phyloP scores from a whole-genome alignment of 768 basidiomycete species.

The Suillus weaverae region DNA sequence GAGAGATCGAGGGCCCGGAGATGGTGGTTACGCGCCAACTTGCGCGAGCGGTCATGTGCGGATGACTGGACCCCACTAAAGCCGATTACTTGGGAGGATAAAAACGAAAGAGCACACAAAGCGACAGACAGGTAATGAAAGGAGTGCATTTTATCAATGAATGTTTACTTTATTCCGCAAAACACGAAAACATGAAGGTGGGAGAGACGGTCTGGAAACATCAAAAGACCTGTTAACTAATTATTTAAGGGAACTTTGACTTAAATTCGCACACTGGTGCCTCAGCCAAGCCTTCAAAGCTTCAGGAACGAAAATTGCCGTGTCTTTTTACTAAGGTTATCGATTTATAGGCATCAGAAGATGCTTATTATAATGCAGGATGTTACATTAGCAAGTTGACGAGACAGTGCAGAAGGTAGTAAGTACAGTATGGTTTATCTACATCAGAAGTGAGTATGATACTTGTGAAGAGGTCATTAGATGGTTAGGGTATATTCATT shows the following conservation, averaged over 20 bases:
- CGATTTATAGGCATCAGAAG: not conserved
- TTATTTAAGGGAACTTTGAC: not conserved
- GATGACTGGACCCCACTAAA: constrained; percentile 2
- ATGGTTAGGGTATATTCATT: not conserved
- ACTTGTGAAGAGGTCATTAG: not conserved
- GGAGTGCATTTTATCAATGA: constrained; percentile 28
- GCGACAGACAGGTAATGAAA: constrained; percentile 26
- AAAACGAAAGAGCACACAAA: constrained; percentile 19
- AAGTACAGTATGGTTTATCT: not conserved
- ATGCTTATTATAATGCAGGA: not conserved
- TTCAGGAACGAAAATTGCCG: constrained; percentile 17
- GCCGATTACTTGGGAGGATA: constrained; percentile 9
- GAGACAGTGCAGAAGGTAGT: not conserved
- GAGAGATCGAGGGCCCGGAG: constrained; percentile 1
- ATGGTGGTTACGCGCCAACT: constrained; percentile 5
- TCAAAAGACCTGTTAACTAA: not conserved
- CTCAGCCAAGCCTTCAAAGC: not conserved
- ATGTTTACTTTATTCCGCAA: constrained; percentile 10
- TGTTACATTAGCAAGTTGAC: not conserved
- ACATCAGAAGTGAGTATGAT: not conserved
- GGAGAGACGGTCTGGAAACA: not conserved
- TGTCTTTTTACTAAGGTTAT: not conserved
- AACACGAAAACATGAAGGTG: constrained; percentile 10
- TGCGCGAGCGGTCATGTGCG: constrained; percentile 14
- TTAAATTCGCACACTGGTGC: not conserved